Base-by-base conservation (phyloP, 2,329 filamentous ascomycete species). In the Zalaria sp. region DNA sequence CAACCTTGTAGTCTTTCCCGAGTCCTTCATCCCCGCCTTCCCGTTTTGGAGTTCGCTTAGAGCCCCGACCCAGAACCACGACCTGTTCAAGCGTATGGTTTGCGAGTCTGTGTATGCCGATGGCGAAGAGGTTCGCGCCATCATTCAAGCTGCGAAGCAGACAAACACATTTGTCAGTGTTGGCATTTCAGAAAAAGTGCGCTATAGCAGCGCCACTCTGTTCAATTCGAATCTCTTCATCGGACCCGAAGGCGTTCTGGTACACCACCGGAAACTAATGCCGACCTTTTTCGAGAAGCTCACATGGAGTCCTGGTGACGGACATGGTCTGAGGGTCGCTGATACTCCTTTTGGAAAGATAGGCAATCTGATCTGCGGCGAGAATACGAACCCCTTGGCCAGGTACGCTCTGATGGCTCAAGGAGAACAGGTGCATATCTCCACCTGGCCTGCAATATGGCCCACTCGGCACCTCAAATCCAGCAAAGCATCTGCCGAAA, bases 231-330 rank as follows among this genome's bases (percentile, higher is more conserved):
- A 71, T 26, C 9, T 75, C 0, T 53, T 73, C 18, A 68, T 75
- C 35, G 57, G 56, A 1, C 45, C 50, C 2, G 45, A 61, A 3
- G 71, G 72, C 1, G 50, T 66, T 3, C 56, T 74, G 1, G 43
- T 71, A 2, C 62, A 68, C 0, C 71, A 74, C 42, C 59, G 72
- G 1, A 76, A 76, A 42, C 51, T 75, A 1, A 61, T 71, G 51
- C 69, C 72, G 0, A 75, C 71, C 0, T 75, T 73, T 50, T 75
- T 67, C 44, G 73, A 76, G 54, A 75, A 74, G 47, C 47, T 75
- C 25, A 70, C 65, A 0, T 75, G 72, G 72, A 58, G 59, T 0
- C 63, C 64, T 2, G 72, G 72, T 0, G 72, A 75, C 48, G 72
- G 71, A 0, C 43, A 65, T 27, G 72, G 72, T 0, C 48, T 76